Evolutionary conservation across 768 basidiomycete species (phyloP).

Genomic region (Suillus fuscotomentosus): DNA sequence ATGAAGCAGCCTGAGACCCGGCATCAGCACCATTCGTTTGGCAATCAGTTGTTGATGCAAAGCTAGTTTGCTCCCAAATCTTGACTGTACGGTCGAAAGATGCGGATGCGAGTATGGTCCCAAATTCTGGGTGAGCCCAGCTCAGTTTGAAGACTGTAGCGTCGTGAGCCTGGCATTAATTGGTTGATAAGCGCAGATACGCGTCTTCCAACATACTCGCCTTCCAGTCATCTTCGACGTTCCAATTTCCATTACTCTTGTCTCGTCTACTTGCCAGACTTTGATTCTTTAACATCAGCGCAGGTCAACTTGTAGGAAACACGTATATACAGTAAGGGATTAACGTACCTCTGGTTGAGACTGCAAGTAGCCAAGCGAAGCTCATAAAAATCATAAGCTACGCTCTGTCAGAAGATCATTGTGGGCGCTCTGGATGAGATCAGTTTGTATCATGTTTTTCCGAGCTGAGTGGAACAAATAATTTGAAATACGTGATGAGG

Average conservation of each 20-base stretch:
- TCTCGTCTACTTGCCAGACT: constrained; percentile 81
- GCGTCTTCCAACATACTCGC: constrained; percentile 33
- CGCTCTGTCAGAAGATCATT: constrained; percentile 81
- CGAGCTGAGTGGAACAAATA: background rate
- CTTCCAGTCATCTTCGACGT: constrained; percentile 88
- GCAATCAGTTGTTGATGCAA: constrained; percentile 25
- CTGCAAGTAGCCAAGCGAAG: constrained; percentile 76
- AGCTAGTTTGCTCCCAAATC: constrained; percentile 94
- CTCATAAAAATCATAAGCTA: constrained; percentile 90
- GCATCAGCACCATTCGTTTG: constrained; percentile 22
- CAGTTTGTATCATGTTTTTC: constrained; percentile 68
- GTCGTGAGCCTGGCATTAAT: constrained; percentile 51
- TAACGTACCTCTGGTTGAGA: constrained; percentile 70
- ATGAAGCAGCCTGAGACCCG: constrained; percentile 20
- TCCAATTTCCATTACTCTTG: constrained; percentile 72
- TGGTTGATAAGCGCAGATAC: background rate
- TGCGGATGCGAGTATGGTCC: constrained; percentile 79
- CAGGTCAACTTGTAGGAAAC: no score
- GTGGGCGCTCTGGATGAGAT: constrained; percentile 75
- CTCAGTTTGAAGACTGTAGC: constrained; percentile 80
- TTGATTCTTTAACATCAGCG: constrained; percentile 59
- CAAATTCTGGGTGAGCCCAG: constrained; percentile 95
- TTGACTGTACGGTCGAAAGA: constrained; percentile 92
- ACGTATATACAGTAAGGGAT: background rate
- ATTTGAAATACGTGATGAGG: background rate